These are phyloP conservation scores for Eucalyptus globulus DNA, from an alignment of 345 rosid species.

Conservation along the genomic window DNA sequence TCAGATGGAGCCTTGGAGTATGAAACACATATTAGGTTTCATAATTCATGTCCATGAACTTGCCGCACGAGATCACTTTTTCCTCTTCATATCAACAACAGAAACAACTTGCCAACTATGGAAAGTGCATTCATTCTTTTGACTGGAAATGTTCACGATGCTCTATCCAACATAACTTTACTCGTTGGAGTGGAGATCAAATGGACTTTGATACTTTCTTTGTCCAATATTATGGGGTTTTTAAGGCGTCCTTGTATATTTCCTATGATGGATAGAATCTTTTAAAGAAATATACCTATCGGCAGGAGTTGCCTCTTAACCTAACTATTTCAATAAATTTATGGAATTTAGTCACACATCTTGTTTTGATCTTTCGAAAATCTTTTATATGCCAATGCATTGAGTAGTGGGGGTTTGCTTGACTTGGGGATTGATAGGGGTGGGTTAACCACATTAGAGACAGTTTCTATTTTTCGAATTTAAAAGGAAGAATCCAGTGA, in stretches of 20 bases:
- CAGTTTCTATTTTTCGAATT: neutral
- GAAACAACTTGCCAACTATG: neutral
- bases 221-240: neutral
- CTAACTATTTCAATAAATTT: neutral
- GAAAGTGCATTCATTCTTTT: neutral
- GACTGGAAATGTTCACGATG: neutral
- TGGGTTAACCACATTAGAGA: neutral
- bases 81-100: neutral
- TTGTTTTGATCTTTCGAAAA: neutral
- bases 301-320: neutral
- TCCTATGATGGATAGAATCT: neutral
- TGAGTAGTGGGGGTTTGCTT: neutral
- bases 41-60: neutral
- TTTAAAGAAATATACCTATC: neutral
- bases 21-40: neutral
- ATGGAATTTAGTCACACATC: neutral
- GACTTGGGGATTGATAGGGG: neutral
- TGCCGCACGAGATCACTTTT: neutral
- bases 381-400: neutral
- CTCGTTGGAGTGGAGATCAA: neutral
- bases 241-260: neutral
- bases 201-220: neutral
- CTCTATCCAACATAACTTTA: neutral
- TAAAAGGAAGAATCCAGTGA: neutral
- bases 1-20: neutral